A percentile compares a stretch with the other conserved stretches of the same genome.
Conservation (phyloP, 2,329 filamentous ascomycete species). For the Botryotinia globosa region DNA sequence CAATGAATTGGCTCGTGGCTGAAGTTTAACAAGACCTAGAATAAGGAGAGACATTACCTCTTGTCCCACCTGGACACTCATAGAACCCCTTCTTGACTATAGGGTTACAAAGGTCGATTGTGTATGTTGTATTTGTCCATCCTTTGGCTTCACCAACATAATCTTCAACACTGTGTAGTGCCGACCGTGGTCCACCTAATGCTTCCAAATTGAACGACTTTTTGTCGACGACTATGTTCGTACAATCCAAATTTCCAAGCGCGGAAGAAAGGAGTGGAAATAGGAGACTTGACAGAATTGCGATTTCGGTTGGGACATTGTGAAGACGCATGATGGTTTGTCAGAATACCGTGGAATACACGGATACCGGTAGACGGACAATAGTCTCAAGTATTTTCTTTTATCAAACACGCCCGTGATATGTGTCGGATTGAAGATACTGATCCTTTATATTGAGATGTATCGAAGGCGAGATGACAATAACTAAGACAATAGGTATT, state of each 20-base stretch:
- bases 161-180: conserved; percentile 54
- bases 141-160: conserved; percentile 47
- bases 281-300: conserved; percentile 33
- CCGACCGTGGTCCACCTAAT: conserved; percentile 66
- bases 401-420: background rate
- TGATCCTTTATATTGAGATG: background rate
- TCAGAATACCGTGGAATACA: background rate
- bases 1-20: background rate
- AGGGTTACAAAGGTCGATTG: conserved; percentile 70
- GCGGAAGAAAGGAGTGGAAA: conserved; percentile 34
- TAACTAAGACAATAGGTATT: background rate
- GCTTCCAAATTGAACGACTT: conserved; percentile 62
- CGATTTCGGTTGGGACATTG: conserved; percentile 29
- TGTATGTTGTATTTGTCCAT: conserved; percentile 74
- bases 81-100: conserved; percentile 53
- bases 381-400: background rate
- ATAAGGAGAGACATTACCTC: conserved; percentile 49
- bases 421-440: background rate
- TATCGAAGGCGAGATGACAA: background rate
- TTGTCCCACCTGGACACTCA: conserved; percentile 65
- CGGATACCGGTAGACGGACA: background rate
- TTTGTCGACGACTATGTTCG: conserved; percentile 56
- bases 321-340: conserved; percentile 32
- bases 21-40: conserved; percentile 6
- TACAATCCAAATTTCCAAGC: conserved; percentile 57